phyloP scores from a whole-genome alignment of 2,329 filamentous ascomycete species.

The Zopfia rhizophila region DNA sequence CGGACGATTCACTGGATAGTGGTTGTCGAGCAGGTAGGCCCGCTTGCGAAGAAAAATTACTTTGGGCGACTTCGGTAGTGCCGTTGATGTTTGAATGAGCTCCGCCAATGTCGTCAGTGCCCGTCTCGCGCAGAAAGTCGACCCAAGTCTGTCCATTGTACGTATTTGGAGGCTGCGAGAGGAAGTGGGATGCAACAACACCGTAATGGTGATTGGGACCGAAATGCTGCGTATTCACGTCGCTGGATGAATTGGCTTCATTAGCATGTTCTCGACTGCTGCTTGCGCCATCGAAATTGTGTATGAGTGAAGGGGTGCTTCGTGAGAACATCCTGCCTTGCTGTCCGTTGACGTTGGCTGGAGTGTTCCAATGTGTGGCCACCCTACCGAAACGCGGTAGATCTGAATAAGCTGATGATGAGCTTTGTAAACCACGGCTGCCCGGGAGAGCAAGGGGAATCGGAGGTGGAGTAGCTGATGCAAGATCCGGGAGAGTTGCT shows the following conservation, averaged over 20 bases:
- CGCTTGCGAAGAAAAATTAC: conserved; percentile 24
- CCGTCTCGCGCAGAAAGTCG: conserved; percentile 44
- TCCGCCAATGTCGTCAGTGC: conserved; percentile 26
- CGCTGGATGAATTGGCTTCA: conserved; percentile 7
- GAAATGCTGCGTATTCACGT: conserved; percentile 7
- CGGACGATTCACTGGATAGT: conserved; percentile 25
- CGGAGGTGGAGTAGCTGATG: too few relatives aligned
- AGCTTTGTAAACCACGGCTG: too few relatives aligned
- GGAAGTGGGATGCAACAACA: conserved; percentile 40
- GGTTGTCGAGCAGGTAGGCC: conserved; percentile 32
- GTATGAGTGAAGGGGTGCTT: conserved; percentile 26
- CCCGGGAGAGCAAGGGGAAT: too few relatives aligned
- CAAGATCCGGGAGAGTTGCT: too few relatives aligned
- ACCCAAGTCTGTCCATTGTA: conserved; percentile 47
- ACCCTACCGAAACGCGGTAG: conserved; percentile 13
- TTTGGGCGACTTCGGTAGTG: conserved; percentile 5
- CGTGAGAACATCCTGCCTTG: conserved; percentile 23
- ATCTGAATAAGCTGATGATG: too few relatives aligned
- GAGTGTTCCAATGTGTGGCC: conserved; percentile 21
- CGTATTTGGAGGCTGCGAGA: conserved; percentile 29
- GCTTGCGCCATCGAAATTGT: conserved; percentile 23
- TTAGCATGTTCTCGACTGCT: conserved; percentile 6
- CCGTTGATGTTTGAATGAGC: conserved; percentile 11
- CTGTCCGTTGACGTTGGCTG: conserved; percentile 21
- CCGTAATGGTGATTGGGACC: conserved; percentile 27